Evolutionary conservation across 345 rosid species (phyloP).

Genomic region (Abelmoschus esculentus): DNA sequence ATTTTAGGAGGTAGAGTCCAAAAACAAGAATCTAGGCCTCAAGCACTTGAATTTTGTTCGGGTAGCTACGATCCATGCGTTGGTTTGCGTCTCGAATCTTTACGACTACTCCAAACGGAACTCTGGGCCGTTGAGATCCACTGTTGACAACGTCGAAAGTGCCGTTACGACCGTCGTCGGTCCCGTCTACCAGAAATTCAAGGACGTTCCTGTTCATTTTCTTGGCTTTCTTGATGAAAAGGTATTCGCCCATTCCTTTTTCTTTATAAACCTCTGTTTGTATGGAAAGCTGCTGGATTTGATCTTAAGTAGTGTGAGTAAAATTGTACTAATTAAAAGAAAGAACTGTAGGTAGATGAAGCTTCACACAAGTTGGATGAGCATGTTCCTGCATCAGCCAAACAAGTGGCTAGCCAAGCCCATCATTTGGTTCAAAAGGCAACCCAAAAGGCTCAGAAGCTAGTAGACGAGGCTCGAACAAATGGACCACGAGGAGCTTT

Average conservation of each 20-base stretch:
- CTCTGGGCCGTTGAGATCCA: constrained; percentile 69
- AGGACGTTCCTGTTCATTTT: constrained; percentile 55
- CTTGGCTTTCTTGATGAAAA: constrained; percentile 65
- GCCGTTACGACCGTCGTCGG: constrained; percentile 42
- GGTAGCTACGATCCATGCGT: constrained; percentile 43
- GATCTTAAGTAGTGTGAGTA: too few relatives aligned
- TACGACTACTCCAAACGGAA: constrained; percentile 68
- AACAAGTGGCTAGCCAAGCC: constrained; percentile 36
- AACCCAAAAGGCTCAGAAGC: constrained; percentile 39
- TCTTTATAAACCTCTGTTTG: too few relatives aligned
- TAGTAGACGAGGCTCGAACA: constrained; percentile 40
- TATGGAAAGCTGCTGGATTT: too few relatives aligned
- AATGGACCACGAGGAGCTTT: constrained; percentile 65
- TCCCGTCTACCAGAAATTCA: constrained; percentile 44
- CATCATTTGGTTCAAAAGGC: constrained; percentile 31
- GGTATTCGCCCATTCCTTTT: constrained; percentile 29
- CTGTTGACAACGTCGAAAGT: constrained; percentile 62
- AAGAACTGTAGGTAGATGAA: constrained; percentile 38
- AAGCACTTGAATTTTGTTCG: constrained; percentile 63
- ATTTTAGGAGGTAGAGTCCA: constrained; percentile 37
- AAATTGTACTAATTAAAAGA: too few relatives aligned
- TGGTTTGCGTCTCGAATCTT: constrained; percentile 44
- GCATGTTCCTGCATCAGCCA: constrained; percentile 68
- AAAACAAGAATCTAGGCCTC: constrained; percentile 33
- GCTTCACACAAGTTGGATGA: constrained; percentile 37